Evolutionary conservation across 345 rosid genomes (phyloP).

Genomic region (Populus euphratica): DNA sequence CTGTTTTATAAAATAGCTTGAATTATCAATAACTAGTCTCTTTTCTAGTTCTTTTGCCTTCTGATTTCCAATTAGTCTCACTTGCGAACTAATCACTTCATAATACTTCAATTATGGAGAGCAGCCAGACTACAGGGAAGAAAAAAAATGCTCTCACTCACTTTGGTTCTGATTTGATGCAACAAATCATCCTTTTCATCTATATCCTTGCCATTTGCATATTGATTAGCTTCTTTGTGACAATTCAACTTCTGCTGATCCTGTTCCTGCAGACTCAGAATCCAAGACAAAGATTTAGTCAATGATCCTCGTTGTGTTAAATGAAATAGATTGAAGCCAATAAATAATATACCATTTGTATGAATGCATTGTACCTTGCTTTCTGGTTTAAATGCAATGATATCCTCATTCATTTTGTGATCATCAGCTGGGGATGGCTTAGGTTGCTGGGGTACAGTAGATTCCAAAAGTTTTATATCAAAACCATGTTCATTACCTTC

Average conservation of each 20-base stretch:
- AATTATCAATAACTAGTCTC: neutral
- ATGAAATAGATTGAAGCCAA: neutral
- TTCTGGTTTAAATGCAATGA: conserved; percentile 30
- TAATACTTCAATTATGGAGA: neutral
- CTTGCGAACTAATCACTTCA: neutral
- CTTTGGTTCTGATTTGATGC: conserved; percentile 80
- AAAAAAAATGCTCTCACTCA: conserved; percentile 33
- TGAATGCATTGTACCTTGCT: conserved; percentile 44
- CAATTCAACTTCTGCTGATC: conserved; percentile 41
- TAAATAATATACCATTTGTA: neutral
- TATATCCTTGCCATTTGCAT: conserved; percentile 31
- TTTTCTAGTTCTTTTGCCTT: neutral
- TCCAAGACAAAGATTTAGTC: conserved; percentile 15
- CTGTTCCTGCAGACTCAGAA: conserved; percentile 32
- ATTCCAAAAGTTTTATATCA: conserved; percentile 30
- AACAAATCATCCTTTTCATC: conserved; percentile 74
- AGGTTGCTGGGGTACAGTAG: conserved; percentile 31
- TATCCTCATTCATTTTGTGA: conserved; percentile 31
- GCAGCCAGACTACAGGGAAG: neutral
- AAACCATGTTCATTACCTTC: conserved; percentile 32
- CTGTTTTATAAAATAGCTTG: neutral
- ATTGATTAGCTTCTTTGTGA: conserved; percentile 39
- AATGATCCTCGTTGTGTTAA: neutral
- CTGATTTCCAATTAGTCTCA: neutral
- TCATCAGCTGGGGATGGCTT: conserved; percentile 35